Base-by-base conservation (phyloP, 805 yeast genomes). In the Jamesozyma rosinii region DNA sequence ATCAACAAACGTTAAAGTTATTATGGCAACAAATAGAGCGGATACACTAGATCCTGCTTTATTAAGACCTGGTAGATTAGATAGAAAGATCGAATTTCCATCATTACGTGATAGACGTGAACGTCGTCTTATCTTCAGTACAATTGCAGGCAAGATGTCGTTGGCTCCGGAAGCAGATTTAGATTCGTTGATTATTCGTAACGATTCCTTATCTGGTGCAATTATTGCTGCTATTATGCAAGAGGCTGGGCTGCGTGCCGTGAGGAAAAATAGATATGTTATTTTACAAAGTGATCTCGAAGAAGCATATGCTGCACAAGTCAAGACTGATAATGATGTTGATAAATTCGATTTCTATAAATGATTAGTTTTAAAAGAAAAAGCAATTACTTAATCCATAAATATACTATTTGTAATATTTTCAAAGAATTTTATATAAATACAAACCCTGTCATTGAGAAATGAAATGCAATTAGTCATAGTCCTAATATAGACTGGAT, bases 11-110 rank as follows among this genome's bases (percentile, higher is more conserved):
- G 98, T 92, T 42, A 92, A 92, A 70, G 97, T 92, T 31, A 92
- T 92, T 50, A 92, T 92, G 99, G 98, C 99, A 35, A 92, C 99
- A 11, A 92, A 92, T 68, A 83, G 99, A 70, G 95, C 96, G n/a
- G 99, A 92, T 63, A 92, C 98, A 2, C 76, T 92, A 54, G 99
- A 92, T 67, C 99, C 99, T 4, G 99, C 99, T 11, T 72, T 92
- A 54, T 77, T 92, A 65, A 84, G 99, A 70, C 97, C 98, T 17
- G 99, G 99, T 53, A 84, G 99, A 70, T 75, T 92, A 64, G 99
- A 92, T 67, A 79, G 99, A 66, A 94, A 94, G 67, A 94, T 92
- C 55, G 98, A 92, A 67, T 94, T 92, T 67, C 99, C 99, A 40
- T 80, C 87, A 18, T 73, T 92, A 64, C 84, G 94, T 59, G 99